Evolutionary conservation across 345 rosid species (phyloP), one percentile per base, ranked within the genome.

Genomic region (Populus nigra): DNA sequence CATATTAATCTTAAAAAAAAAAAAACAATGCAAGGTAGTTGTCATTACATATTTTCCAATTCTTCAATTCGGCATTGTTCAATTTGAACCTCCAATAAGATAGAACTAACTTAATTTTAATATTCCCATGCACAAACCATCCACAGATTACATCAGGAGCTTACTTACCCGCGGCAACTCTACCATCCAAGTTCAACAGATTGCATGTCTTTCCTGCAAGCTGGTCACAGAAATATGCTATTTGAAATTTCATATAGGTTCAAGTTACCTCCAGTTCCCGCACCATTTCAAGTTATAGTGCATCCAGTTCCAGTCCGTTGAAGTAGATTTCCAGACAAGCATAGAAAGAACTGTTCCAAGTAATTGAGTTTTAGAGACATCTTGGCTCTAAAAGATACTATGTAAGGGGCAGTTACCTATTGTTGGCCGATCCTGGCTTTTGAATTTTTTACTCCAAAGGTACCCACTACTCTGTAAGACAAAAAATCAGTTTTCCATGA

Each of bases 321-420:
- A 78, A 73, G 82, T 74, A 59, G 79, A 77, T 73, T 79, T 73
- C 50, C 76, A 62, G 47, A 53, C 65, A 77, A 29, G 43, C 15
- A 62, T 77, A 29, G 67, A 71, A 33, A 65, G 50, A 59, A 29
- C 33, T 39, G 47, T 62, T 68, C 71, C 71, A 74, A 71, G 72
- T 68, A 72, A 69, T 31, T 38, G 18, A 25, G 72, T 29, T 76
- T 74, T 75, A 33, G 68, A 72, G 79, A 78, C 57, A 61, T 43
- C 25, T 17, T 43, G 20, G 27, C 80, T 47, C 71, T 53, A 67
- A 75, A 72, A 70, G 77, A 57, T 29, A 29, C 79, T 53, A 69
- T 71, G 69, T 70, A 74, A 77, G 75, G 74, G 27, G 73, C 76
- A 77, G 82, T 82, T 80, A 80, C 85, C 85, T 85, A 85, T 65